phyloP scores from a whole-genome alignment of 1,284 basidiomycete genomes.

The Ustilago sp. region DNA sequence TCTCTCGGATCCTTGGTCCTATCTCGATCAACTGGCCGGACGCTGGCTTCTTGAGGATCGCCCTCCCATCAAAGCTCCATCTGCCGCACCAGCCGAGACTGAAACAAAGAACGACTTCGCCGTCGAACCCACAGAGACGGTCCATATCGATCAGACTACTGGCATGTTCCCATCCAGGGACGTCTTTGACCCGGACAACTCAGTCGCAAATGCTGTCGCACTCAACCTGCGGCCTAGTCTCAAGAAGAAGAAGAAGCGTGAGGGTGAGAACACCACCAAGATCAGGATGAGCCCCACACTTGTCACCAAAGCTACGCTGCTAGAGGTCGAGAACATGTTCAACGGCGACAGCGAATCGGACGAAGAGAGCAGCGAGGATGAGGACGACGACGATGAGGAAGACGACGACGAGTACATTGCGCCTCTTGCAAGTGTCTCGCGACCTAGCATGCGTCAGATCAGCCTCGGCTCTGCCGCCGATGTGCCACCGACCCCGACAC shows the following conservation, averaged over 20 bases:
- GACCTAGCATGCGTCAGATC: constrained; percentile 23
- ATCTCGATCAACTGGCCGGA: constrained; percentile 55
- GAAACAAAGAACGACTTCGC: not conserved
- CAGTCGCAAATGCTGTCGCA: constrained; percentile 47
- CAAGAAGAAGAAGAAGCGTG: constrained; percentile 52
- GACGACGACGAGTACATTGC: constrained; percentile 44
- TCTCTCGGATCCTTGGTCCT: constrained; percentile 55
- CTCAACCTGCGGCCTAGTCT: constrained; percentile 47
- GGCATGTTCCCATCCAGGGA: constrained; percentile 43
- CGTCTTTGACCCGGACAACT: constrained; percentile 52
- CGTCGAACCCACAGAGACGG: constrained; percentile 38
- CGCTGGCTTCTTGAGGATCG: constrained; percentile 55
- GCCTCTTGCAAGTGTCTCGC: constrained; percentile 25
- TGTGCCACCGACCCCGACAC: constrained; percentile 55
- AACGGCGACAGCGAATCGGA: constrained; percentile 59
- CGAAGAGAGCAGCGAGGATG: constrained; percentile 43
- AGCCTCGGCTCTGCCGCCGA: constrained; percentile 38
- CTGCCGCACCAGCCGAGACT: not conserved
- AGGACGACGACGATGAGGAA: constrained; percentile 44
- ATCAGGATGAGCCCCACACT: constrained; percentile 56
- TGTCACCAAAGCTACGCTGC: constrained; percentile 61
- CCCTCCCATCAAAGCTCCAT: not conserved
- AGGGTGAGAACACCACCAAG: constrained; percentile 38
- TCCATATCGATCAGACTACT: constrained; percentile 33
- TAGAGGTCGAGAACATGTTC: constrained; percentile 66